Conservation (phyloP, 2,329 filamentous ascomycete genomes). For the Geosmithia putterillii region DNA sequence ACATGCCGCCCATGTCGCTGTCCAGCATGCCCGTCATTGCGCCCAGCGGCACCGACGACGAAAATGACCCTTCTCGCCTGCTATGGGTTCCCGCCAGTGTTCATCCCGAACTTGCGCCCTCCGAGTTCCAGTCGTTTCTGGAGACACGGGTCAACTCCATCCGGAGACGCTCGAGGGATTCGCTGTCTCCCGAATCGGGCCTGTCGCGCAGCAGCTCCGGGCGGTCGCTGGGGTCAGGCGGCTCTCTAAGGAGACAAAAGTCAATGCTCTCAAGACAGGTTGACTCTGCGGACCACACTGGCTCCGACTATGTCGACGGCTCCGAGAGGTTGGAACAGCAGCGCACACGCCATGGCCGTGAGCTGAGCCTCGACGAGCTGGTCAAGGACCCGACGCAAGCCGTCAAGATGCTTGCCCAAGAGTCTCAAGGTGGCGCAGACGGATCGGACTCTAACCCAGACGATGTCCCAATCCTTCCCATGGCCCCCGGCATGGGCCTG, state of each 20-base stretch:
- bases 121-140: slow-evolving; percentile 92
- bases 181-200: slow-evolving; percentile 43
- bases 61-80: slow-evolving; percentile 76
- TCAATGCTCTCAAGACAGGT: slow-evolving; percentile 93
- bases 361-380: slow-evolving; percentile 67
- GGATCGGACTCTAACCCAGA: slow-evolving; percentile 36
- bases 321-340: slow-evolving; percentile 69
- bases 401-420: slow-evolving; percentile 56
- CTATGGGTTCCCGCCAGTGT: slow-evolving; percentile 94
- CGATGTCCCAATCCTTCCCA: slow-evolving; percentile 78
- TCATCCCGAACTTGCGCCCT: slow-evolving; percentile 88
- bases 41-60: slow-evolving; percentile 62
- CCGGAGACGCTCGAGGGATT: slow-evolving; percentile 68
- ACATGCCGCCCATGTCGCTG: slow-evolving; percentile 57
- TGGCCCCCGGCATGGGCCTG: slow-evolving; percentile 64
- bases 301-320: slow-evolving; percentile 65
- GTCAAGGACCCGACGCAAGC: slow-evolving; percentile 67
- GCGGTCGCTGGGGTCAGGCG: slow-evolving; percentile 18
- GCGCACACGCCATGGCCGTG: slow-evolving; percentile 46
- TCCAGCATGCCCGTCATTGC: slow-evolving; percentile 62
- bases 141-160: slow-evolving; percentile 89
- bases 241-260: slow-evolving; percentile 70
- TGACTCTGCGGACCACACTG: slow-evolving; percentile 48
- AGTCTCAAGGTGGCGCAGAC: slow-evolving; percentile 31
- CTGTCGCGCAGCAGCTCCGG: slow-evolving; percentile 40